Percentiles rank a stretch among this genome's conserved stretches.
Conservation (phyloP, 129 eudicot species). For the Deinandra increscens region DNA sequence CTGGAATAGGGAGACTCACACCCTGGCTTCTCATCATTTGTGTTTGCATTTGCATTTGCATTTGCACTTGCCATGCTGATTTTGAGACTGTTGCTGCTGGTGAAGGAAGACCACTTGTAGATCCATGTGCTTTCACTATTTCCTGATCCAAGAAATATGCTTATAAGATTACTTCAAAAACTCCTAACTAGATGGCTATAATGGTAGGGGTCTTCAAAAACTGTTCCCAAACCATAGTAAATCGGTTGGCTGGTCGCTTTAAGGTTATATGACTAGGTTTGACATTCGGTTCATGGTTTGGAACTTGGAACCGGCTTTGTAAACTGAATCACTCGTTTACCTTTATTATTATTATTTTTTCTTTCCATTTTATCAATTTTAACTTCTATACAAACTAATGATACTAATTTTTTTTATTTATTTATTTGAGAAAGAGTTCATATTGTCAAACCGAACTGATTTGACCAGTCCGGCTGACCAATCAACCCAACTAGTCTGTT, state of each 20-base stretch:
- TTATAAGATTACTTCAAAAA: background rate
- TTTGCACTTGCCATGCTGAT: conserved; percentile 54
- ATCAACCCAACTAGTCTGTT: too few species aligned
- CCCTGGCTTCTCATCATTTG: conserved; percentile 38
- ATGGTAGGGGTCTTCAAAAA: background rate
- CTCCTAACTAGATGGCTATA: background rate
- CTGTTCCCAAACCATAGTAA: background rate
- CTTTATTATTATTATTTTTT: too few species aligned
- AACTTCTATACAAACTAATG: background rate
- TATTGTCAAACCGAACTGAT: background rate
- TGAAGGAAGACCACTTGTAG: conserved; percentile 33
- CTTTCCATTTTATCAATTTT: too few species aligned
- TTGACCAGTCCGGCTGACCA: too few species aligned
- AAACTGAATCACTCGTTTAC: too few species aligned
- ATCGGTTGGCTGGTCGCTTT: too few species aligned
- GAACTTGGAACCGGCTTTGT: background rate
- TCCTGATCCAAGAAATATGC: conserved; percentile 39
- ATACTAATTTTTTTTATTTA: too few species aligned
- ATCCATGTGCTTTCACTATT: conserved; percentile 37
- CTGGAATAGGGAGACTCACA: conserved; percentile 35
- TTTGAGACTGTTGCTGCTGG: conserved; percentile 47
- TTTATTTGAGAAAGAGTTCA: background rate
- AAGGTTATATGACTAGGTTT: too few species aligned
- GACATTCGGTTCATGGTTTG: background rate
- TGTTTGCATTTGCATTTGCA: conserved; percentile 40